phyloP scores from a whole-genome alignment of 371 early-diverging fungal species.

The Mortierella sp. region DNA sequence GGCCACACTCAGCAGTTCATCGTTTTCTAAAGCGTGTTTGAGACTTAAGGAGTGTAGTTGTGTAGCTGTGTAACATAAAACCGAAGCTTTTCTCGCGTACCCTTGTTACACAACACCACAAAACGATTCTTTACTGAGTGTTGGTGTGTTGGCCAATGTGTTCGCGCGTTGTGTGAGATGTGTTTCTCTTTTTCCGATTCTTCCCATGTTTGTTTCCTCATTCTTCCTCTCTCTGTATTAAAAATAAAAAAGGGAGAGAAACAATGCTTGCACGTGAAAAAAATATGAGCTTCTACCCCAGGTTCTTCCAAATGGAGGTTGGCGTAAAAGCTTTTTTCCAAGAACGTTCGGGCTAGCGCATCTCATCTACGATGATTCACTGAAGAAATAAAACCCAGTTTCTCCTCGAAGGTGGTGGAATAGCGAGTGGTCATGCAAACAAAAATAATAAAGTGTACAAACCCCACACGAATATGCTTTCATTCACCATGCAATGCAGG shows the following conservation, averaged over 20 bases:
- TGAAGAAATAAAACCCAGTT: slow-evolving; percentile 3
- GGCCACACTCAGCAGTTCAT: too few relatives aligned
- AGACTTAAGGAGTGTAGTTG: too few relatives aligned
- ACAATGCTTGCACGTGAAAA: slow-evolving; percentile 14
- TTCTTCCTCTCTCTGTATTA: not conserved
- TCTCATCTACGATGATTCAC: slow-evolving; percentile 7
- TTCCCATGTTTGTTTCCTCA: slow-evolving; percentile 1
- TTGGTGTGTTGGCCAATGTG: not conserved
- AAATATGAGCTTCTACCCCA: slow-evolving; percentile 13
- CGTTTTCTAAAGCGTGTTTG: too few relatives aligned
- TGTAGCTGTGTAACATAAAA: too few relatives aligned
- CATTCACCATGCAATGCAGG: not conserved
- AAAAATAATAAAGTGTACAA: not conserved
- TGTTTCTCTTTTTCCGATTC: not conserved
- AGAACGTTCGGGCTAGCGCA: not conserved
- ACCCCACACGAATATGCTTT: not conserved
- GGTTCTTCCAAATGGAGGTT: slow-evolving; percentile 10
- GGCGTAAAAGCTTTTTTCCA: not conserved
- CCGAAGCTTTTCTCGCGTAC: too few relatives aligned
- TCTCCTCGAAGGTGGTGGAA: not conserved
- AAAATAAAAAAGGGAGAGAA: not conserved
- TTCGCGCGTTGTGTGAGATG: not conserved
- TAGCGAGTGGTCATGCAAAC: not conserved
- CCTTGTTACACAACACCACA: too few relatives aligned
- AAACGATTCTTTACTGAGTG: too few relatives aligned